Evolutionary conservation across 768 basidiomycete species (phyloP).

Genomic region (Boletus rufocinnamomeus): DNA sequence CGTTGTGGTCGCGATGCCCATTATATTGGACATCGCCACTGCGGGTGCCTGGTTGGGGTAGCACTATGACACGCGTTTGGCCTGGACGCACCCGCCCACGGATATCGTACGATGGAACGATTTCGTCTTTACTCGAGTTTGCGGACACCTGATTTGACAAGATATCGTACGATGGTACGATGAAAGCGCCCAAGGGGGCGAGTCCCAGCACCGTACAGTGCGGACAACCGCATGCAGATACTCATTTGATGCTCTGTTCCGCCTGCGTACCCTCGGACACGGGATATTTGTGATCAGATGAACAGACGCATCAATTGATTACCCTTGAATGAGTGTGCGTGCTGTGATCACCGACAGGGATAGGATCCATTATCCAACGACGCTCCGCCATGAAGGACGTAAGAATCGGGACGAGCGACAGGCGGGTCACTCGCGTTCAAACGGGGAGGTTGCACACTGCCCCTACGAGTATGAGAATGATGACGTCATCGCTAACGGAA

Average conservation of each 20-base stretch:
- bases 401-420: slow-evolving; percentile 8
- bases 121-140: too few relatives aligned
- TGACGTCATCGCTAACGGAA: slow-evolving; percentile 7
- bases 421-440: slow-evolving; percentile 8
- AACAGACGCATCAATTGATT: slow-evolving; percentile 2
- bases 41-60: too few relatives aligned
- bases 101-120: background rate
- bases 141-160: too few relatives aligned
- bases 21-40: background rate
- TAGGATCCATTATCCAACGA: background rate
- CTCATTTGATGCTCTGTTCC: slow-evolving; percentile 4
- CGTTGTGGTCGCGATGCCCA: background rate
- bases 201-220: background rate
- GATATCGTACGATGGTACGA: background rate
- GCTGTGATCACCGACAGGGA: slow-evolving; percentile 26
- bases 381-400: slow-evolving; percentile 11
- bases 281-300: slow-evolving; percentile 7
- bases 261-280: slow-evolving; percentile 8
- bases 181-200: background rate
- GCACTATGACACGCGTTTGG: slow-evolving; percentile 5
- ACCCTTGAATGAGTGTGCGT: slow-evolving; percentile 6
- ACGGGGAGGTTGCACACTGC: slow-evolving; percentile 1
- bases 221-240: slow-evolving; percentile 1
- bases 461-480: background rate
- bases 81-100: background rate